A percentile compares a stretch with the other conserved stretches of the same genome.
Conservation (phyloP, 441 rosid genomes). For the Syzygium malaccense region DNA sequence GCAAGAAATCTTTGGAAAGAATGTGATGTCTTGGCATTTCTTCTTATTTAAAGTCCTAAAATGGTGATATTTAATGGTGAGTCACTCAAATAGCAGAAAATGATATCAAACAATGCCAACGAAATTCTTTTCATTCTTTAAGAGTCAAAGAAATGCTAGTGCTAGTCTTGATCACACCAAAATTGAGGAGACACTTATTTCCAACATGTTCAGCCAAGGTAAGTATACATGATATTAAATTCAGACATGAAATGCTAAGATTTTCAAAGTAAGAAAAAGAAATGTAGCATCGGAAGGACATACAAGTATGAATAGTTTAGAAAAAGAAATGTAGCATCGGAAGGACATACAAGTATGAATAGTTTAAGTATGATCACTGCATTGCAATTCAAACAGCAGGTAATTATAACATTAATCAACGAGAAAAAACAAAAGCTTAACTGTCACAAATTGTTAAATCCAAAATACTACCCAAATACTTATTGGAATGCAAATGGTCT, state of each 20-base stretch:
- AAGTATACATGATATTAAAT: background rate
- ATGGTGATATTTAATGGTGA: background rate
- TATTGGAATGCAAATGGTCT: background rate
- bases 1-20: background rate
- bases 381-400: background rate
- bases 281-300: background rate
- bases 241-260: background rate
- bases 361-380: background rate
- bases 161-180: background rate
- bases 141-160: background rate
- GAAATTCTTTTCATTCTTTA: background rate
- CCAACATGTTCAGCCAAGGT: background rate
- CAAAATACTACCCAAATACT: background rate
- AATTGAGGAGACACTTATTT: background rate
- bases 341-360: background rate
- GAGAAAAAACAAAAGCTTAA: background rate
- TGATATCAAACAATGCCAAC: background rate
- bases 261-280: background rate
- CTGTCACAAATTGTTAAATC: background rate
- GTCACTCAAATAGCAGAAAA: background rate
- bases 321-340: background rate
- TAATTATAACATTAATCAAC: background rate
- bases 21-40: background rate
- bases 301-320: background rate
- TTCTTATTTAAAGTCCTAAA: background rate